Conservation (phyloP, 768 basidiomycete genomes). For the Lactarius quietus region DNA sequence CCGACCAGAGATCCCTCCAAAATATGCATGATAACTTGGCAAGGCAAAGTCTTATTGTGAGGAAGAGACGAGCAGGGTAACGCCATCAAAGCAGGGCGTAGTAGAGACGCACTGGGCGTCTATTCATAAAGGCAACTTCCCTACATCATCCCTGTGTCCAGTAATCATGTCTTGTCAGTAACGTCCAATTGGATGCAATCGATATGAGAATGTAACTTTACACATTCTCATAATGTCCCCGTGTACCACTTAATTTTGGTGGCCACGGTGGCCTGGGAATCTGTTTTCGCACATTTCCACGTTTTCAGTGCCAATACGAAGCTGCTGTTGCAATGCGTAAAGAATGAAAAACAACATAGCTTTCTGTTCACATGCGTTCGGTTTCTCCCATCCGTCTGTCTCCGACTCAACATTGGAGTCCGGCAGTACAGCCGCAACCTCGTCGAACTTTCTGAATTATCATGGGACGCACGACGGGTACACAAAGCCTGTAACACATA, state of each 20-base stretch:
- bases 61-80: not conserved
- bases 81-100: not conserved
- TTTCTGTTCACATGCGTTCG: not conserved
- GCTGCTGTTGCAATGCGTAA: not conserved
- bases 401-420: constrained; percentile 43
- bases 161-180: not conserved
- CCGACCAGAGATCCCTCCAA: not conserved
- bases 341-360: not conserved
- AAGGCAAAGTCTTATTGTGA: not conserved
- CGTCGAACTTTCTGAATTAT: constrained; percentile 96
- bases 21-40: not conserved
- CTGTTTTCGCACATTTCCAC: not conserved
- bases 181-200: not conserved
- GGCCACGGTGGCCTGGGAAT: too few relatives aligned
- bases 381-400: constrained; percentile 15
- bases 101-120: not conserved
- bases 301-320: not conserved
- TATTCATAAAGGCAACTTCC: not conserved
- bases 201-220: not conserved
- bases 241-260: not conserved
- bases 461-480: constrained; percentile 94
- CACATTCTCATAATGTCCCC: not conserved
- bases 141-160: not conserved
- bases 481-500: constrained; percentile 75
- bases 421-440: constrained; percentile 70